phyloP scores from a whole-genome alignment of 2,329 filamentous ascomycete species.

The Sporothrix phasma region DNA sequence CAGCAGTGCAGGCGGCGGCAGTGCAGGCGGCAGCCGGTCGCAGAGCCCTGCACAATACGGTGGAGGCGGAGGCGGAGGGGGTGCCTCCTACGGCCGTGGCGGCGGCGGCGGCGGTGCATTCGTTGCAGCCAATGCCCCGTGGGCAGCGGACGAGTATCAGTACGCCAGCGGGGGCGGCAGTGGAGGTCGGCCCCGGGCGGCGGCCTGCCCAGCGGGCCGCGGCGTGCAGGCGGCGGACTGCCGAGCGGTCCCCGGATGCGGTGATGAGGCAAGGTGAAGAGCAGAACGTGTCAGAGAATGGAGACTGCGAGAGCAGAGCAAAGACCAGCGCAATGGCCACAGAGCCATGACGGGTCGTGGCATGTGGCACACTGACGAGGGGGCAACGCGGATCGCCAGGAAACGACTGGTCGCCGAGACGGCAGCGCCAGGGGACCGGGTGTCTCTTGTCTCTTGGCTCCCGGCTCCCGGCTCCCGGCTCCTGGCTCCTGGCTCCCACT shows the following conservation, averaged over 20 bases:
- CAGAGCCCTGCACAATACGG: constrained; percentile 25
- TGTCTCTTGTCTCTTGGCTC: no score
- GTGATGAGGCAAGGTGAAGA: constrained; percentile 23
- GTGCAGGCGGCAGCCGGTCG: constrained; percentile 41
- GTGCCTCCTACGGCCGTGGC: constrained; percentile 27
- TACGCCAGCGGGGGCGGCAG: constrained; percentile 29
- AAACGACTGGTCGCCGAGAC: not conserved
- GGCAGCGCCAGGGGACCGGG: no score
- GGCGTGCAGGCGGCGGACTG: constrained; percentile 29
- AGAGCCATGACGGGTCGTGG: not conserved
- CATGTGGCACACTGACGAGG: not conserved
- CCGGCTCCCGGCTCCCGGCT: no score
- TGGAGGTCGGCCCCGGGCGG: constrained; percentile 24
- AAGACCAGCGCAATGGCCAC: not conserved
- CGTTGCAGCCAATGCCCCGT: constrained; percentile 38
- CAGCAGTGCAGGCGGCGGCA: constrained; percentile 22
- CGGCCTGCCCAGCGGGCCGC: constrained; percentile 32
- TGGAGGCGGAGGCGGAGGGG: constrained; percentile 23
- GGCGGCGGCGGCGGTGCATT: constrained; percentile 35
- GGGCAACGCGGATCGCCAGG: not conserved
- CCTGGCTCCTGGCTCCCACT: no score
- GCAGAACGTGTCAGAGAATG: not conserved
- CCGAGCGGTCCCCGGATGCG: constrained; percentile 33
- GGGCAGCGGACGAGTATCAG: constrained; percentile 34
- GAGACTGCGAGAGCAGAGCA: no score